Base-by-base conservation (phyloP, 306 rosid species). In the Canavalia ensiformis region DNA sequence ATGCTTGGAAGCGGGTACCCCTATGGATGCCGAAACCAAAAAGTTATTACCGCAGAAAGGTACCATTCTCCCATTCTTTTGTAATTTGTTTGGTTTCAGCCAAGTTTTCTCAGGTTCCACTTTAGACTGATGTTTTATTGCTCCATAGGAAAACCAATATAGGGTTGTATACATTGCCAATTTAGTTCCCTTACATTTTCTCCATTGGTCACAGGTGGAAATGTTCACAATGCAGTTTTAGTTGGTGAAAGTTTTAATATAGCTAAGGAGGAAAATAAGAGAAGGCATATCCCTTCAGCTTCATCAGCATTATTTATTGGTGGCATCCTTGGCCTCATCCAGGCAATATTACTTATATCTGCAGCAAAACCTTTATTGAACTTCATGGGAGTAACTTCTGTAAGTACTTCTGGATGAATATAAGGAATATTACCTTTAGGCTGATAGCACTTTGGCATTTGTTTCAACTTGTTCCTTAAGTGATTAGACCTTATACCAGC, bases 271-370 rank as follows among this genome's bases (percentile, higher is more conserved):
- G 82, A 78, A 69, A 49, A 46, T 28, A 79, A 60, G 69, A 95
- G 84, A 85, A 90, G 97, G 83, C 83, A 89, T 47, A 91, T 95
- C 58, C 97, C 99, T 6, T 95, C 99, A 47, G 99, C 99, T 67
- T 95, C 97, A 0, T 91, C 97, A 12, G 99, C 99, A 52, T 67
- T 95, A 87, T 87, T 91, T 66, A 87, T 95, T 10, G 97, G 99
- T n/a, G 89, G 93, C 66, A 49, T 90, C 39, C 95, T 95, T 67
- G 97, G 99, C 46, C 75, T 95, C 49, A 58, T 95, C 52, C 99
- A 95, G 64, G 86, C 99, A 78, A 58, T 86, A 56, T 84, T 93
- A 77, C 97, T 95, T 79, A 93, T 95, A 81, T 84, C 88, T 68
- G 91, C 86, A 30, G 97, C 99, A 73, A 93, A 87, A 77, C 99